Conservation (phyloP, 768 basidiomycete species). For the Trametes gibbosa region DNA sequence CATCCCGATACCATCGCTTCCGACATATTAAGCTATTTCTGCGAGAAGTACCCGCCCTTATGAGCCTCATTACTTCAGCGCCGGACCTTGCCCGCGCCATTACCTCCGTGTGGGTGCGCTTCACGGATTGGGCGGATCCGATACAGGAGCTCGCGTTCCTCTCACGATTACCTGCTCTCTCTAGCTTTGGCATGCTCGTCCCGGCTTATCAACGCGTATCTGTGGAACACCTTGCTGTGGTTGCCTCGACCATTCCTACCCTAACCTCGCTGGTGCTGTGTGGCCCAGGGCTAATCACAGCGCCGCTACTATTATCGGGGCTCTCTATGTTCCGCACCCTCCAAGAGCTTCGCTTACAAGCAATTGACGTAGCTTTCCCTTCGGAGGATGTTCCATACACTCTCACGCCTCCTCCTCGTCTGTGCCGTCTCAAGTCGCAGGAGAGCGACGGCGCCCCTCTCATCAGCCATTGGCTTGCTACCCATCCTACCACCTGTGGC, state of each 20-base stretch:
- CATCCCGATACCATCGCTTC: slow-evolving; percentile 21
- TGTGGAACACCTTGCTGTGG: background rate
- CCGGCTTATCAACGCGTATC: background rate
- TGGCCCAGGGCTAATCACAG: background rate
- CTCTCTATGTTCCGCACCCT: background rate
- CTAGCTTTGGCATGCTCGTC: background rate
- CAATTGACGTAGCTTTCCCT: background rate
- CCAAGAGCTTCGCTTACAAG: background rate
- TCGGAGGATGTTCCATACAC: background rate
- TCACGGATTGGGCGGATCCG: background rate
- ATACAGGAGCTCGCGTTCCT: background rate
- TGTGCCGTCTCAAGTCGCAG: background rate
- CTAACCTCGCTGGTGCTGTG: background rate
- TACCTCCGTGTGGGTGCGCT: background rate
- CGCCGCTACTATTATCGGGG: background rate
- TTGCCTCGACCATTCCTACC: background rate
- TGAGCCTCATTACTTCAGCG: background rate
- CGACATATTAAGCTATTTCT: background rate
- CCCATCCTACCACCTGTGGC: background rate
- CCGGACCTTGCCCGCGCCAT: slow-evolving; percentile 7
- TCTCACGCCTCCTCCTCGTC: background rate
- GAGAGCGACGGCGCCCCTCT: background rate
- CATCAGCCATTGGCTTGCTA: background rate
- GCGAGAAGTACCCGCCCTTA: background rate
- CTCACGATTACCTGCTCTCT: slow-evolving; percentile 4